These are phyloP conservation scores for Hypoxylon intermedium DNA, from an alignment of 495 filamentous ascomycete genomes.

Conservation along the genomic window DNA sequence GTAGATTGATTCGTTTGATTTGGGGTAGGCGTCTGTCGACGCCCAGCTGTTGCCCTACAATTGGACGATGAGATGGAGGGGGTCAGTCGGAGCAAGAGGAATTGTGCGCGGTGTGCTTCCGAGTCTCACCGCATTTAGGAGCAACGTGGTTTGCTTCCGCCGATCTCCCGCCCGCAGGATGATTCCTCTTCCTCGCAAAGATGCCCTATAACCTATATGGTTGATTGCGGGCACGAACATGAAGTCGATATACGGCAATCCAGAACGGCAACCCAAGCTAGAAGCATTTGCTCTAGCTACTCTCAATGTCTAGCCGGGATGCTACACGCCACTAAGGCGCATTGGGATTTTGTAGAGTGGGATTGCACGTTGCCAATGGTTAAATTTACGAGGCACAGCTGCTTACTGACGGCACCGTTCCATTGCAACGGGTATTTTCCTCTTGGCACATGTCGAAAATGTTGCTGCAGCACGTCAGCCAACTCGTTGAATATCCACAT, in stretches of 20 bases:
- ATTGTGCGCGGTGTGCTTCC: conserved; percentile 25
- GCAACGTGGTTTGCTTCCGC: conserved; percentile 26
- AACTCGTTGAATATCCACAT: conserved; percentile 17
- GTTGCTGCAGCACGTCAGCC: conserved; percentile 11
- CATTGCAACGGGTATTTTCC: conserved; percentile 29
- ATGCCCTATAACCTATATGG: conserved; percentile 1
- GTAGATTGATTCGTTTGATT: conserved; percentile 32
- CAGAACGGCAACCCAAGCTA: conserved; percentile 13
- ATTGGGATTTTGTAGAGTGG: conserved; percentile 26
- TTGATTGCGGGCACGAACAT: conserved; percentile 12
- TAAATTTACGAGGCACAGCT: conserved; percentile 38
- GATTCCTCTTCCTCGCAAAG: conserved; percentile 8
- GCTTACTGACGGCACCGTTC: conserved; percentile 35
- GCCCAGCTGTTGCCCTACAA: conserved; percentile 26
- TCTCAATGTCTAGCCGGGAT: conserved; percentile 13
- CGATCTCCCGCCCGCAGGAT: conserved; percentile 37
- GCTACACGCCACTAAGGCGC: conserved; percentile 17
- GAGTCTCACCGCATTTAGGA: conserved; percentile 28
- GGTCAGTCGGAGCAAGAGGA: conserved; percentile 18
- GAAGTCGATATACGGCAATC: conserved; percentile 22
- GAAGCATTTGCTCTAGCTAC: conserved; percentile 12
- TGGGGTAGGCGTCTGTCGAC: conserved; percentile 21
- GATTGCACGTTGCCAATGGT: conserved; percentile 34
- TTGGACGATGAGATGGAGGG: conserved; percentile 26
- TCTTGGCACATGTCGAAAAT: conserved; percentile 19